Evolutionary conservation across 805 yeast genomes (phyloP).

Genomic region (Aciculoconidium aculeatum): DNA sequence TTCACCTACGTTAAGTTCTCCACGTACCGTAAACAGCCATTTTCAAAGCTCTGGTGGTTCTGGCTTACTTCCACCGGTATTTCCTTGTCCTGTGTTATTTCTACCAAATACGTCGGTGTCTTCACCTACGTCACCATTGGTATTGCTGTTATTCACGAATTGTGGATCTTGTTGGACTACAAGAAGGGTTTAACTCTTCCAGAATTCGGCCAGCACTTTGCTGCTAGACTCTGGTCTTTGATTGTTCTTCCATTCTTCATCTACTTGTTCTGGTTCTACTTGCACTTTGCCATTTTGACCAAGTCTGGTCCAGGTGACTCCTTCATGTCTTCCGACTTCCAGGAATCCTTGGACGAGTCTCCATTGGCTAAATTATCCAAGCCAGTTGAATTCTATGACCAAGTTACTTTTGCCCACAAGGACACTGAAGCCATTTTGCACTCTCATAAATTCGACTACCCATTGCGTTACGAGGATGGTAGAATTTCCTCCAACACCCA

Average conservation of each 20-base stretch:
- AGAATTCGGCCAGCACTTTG: slow-evolving; percentile 61
- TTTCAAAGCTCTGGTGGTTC: slow-evolving; percentile 69
- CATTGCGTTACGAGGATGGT: slow-evolving; percentile 93
- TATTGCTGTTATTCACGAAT: slow-evolving; percentile 72
- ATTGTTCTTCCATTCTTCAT: slow-evolving; percentile 76
- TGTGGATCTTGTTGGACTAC: slow-evolving; percentile 82
- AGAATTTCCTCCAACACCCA: slow-evolving; percentile 92
- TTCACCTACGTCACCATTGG: slow-evolving; percentile 89
- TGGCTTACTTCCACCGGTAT: slow-evolving; percentile 87
- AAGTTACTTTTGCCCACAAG: slow-evolving; percentile 72
- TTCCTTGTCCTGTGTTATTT: slow-evolving; percentile 82
- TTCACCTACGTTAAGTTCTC: slow-evolving; percentile 76
- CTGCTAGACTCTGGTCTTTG: slow-evolving; percentile 65
- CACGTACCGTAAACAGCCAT: slow-evolving; percentile 59
- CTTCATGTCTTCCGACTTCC: slow-evolving; percentile 94
- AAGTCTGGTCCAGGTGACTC: slow-evolving; percentile 95
- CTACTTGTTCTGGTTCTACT: slow-evolving; percentile 84
- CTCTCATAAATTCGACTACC: slow-evolving; percentile 73
- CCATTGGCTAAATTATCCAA: slow-evolving; percentile 66
- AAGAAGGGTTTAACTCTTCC: slow-evolving; percentile 56
- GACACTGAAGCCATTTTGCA: slow-evolving; percentile 76
- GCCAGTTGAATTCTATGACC: slow-evolving; percentile 69
- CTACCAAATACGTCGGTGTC: slow-evolving; percentile 94
- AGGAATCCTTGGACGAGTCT: slow-evolving; percentile 84
- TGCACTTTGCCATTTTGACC: slow-evolving; percentile 76